phyloP scores from a whole-genome alignment of 2,329 filamentous ascomycete genomes.

The Penicillium sp. region DNA sequence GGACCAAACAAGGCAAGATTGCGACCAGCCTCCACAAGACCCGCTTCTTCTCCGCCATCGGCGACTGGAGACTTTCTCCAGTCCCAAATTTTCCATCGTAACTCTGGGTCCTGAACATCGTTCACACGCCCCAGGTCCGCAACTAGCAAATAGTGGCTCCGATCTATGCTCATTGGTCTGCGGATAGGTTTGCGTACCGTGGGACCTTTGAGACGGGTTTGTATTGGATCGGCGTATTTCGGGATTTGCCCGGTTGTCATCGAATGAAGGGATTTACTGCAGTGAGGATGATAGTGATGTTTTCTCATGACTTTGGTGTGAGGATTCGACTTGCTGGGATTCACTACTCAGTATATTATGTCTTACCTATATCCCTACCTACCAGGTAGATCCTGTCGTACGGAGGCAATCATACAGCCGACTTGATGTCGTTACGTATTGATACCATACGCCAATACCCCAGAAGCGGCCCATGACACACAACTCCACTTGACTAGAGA shows the following conservation, averaged over 20 bases:
- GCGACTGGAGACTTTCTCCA: conserved; percentile 7
- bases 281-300: too few relatives aligned
- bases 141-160: conserved; percentile 6
- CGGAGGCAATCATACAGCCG: too few relatives aligned
- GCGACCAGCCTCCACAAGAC: conserved; percentile 12
- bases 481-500: not conserved
- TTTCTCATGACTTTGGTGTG: too few relatives aligned
- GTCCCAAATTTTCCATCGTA: not conserved
- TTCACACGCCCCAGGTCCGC: conserved; percentile 7
- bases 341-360: too few relatives aligned
- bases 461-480: not conserved
- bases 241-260: conserved; percentile 1
- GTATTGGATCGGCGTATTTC: conserved; percentile 11
- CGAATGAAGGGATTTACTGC: too few relatives aligned
- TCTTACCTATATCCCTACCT: too few relatives aligned
- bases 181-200: not conserved
- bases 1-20: conserved; percentile 10
- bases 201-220: conserved; percentile 1
- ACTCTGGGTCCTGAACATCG: conserved; percentile 1
- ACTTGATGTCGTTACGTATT: too few relatives aligned
- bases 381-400: not conserved
- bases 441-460: not conserved
- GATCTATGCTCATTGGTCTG: conserved; percentile 6
- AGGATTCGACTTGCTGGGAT: too few relatives aligned
- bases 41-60: conserved; percentile 17